phyloP scores from a whole-genome alignment of 2,329 filamentous ascomycete genomes.

The Colletotrichum sp. region DNA sequence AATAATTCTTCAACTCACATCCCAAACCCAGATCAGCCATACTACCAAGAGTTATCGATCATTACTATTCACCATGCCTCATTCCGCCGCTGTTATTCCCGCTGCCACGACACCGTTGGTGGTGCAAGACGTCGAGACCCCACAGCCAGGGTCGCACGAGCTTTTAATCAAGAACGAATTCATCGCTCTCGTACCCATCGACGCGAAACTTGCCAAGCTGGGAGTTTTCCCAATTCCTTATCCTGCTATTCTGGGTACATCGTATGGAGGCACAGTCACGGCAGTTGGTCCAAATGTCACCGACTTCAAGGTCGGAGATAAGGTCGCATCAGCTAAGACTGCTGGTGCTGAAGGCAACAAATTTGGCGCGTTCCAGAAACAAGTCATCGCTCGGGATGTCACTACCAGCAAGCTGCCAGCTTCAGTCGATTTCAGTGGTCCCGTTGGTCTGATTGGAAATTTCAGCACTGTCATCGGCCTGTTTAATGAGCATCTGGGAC shows the following conservation, averaged over 20 bases:
- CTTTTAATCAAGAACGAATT: conserved; percentile 29
- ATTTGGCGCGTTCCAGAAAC: conserved; percentile 3
- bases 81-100: conserved; percentile 11
- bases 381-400: conserved; percentile 21
- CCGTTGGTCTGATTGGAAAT: conserved; percentile 28
- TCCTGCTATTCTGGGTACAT: conserved; percentile 17
- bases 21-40: background rate
- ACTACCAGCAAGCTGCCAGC: conserved; percentile 31
- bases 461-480: conserved; percentile 28
- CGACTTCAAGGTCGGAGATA: conserved; percentile 28
- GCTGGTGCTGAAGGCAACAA: conserved; percentile 7
- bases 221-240: conserved; percentile 21
- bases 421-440: conserved; percentile 25
- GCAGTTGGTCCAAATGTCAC: conserved; percentile 25
- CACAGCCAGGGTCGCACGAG: conserved; percentile 24
- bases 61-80: background rate
- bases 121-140: conserved; percentile 5
- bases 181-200: conserved; percentile 32
- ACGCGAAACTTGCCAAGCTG: conserved; percentile 31
- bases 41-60: background rate
- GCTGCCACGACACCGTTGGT: conserved; percentile 1
- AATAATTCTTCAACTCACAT: background rate
- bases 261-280: conserved; percentile 28
- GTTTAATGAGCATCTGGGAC: conserved; percentile 24
- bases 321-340: conserved; percentile 18